These are phyloP conservation scores for Toxicodendron radicans DNA, from an alignment of 345 rosid genomes.

Conservation along the genomic window DNA sequence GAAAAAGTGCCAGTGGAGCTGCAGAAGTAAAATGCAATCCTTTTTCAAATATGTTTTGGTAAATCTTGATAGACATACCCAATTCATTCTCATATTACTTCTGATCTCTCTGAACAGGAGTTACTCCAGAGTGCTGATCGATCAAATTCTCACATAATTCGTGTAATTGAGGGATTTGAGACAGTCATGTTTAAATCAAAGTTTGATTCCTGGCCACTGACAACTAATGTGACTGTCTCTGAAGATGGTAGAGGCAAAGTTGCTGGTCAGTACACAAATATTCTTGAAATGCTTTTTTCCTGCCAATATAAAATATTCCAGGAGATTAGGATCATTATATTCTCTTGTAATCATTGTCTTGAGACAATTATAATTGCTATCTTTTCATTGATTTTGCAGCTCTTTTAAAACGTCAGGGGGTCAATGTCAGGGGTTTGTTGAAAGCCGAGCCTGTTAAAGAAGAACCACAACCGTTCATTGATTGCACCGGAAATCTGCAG, in stretches of 20 bases:
- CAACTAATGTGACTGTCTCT: constrained; percentile 59
- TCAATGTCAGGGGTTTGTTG: constrained; percentile 84
- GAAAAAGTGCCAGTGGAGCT: constrained; percentile 79
- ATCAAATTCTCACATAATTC: constrained; percentile 64
- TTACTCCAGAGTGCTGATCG: constrained; percentile 52
- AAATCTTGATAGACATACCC: constrained; percentile 9
- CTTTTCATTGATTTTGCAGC: constrained; percentile 42
- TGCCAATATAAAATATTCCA: constrained; percentile 14
- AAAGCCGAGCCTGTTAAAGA: constrained; percentile 79
- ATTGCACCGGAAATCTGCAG: constrained; percentile 93
- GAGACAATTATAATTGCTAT: constrained; percentile 15
- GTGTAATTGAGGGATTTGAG: constrained; percentile 96
- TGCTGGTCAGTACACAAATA: constrained; percentile 63
- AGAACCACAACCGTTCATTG: constrained; percentile 84
- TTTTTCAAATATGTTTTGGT: constrained; percentile 14
- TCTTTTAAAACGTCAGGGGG: constrained; percentile 88
- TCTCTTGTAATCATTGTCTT: not conserved
- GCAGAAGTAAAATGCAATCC: constrained; percentile 62
- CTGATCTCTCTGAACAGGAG: constrained; percentile 48
- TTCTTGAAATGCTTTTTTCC: constrained; percentile 5
- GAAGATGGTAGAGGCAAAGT: constrained; percentile 99
- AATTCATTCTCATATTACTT: constrained; percentile 8
- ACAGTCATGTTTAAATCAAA: constrained; percentile 84
- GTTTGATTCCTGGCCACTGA: constrained; percentile 89
- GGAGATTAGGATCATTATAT: not conserved